These are phyloP conservation scores for Xylaria acuta DNA, from an alignment of 495 filamentous ascomycete genomes.

Conservation along the genomic window DNA sequence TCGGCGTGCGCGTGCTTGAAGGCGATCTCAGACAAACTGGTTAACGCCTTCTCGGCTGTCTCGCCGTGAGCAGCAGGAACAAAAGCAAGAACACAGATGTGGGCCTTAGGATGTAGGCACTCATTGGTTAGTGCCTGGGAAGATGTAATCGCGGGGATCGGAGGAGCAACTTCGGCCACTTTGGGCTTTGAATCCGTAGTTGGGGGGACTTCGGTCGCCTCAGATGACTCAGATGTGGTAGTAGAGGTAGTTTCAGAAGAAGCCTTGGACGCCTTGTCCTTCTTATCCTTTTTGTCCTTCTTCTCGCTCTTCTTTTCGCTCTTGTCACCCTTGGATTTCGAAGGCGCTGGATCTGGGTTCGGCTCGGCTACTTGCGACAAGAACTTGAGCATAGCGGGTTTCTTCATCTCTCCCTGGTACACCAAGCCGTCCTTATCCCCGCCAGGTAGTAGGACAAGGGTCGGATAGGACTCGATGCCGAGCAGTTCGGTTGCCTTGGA, in stretches of 20 bases:
- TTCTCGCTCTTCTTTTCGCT: conserved; percentile 58
- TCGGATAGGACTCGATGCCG: conserved; percentile 77
- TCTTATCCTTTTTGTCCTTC: conserved; percentile 57
- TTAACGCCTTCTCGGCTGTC: conserved; percentile 62
- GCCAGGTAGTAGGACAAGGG: conserved; percentile 79
- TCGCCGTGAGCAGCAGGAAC: conserved; percentile 64
- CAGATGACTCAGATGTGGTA: conserved; percentile 41
- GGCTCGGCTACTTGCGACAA: conserved; percentile 77
- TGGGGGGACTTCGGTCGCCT: conserved; percentile 50
- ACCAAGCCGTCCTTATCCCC: conserved; percentile 70
- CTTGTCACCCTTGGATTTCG: conserved; percentile 57
- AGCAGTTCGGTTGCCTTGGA: conserved; percentile 72
- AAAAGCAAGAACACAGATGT: conserved; percentile 86
- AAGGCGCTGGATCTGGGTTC: conserved; percentile 72
- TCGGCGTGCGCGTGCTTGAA: conserved; percentile 70
- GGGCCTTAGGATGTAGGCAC: conserved; percentile 78
- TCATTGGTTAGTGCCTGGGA: conserved; percentile 65
- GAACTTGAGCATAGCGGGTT: conserved; percentile 81
- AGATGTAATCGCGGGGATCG: conserved; percentile 60
- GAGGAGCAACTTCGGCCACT: conserved; percentile 59
- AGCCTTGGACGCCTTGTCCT: conserved; percentile 50
- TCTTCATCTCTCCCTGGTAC: conserved; percentile 87
- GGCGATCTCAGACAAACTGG: conserved; percentile 74
- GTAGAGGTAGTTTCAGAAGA: conserved; percentile 50
- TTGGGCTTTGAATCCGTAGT: conserved; percentile 47